Conservation (phyloP, 768 basidiomycete genomes). For the Leucocoprinus sp. region DNA sequence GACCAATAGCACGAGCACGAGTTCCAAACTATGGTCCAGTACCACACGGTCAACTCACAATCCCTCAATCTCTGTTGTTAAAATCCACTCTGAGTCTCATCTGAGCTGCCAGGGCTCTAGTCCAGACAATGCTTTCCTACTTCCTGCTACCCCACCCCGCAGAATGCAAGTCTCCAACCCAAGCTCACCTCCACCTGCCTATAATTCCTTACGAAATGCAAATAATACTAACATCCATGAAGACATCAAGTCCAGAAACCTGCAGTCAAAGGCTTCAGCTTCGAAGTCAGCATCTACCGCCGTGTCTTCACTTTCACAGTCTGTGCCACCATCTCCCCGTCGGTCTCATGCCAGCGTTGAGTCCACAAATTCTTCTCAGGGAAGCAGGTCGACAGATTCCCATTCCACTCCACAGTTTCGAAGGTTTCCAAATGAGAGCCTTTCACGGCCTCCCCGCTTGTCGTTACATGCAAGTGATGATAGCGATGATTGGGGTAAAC, state of each 20-base stretch:
- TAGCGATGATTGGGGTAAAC: slow-evolving; percentile 35
- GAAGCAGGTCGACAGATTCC: not conserved
- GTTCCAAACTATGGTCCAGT: slow-evolving; percentile 5
- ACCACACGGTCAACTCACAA: slow-evolving; percentile 13
- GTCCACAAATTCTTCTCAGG: slow-evolving; percentile 5
- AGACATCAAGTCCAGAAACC: not conserved
- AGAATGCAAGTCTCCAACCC: slow-evolving; percentile 1
- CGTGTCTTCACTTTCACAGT: not conserved
- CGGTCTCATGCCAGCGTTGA: slow-evolving; percentile 7
- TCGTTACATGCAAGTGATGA: slow-evolving; percentile 22
- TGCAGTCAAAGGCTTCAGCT: not conserved
- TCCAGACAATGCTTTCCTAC: not conserved
- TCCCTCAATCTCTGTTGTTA: slow-evolving; percentile 14
- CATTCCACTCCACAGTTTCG: slow-evolving; percentile 14
- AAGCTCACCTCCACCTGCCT: slow-evolving; percentile 39
- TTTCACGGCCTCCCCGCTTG: slow-evolving; percentile 39
- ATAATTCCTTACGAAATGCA: slow-evolving; percentile 16
- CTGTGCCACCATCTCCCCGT: slow-evolving; percentile 8
- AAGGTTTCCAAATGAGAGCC: not conserved
- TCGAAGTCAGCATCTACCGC: not conserved
- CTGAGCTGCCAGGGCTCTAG: slow-evolving; percentile 11
- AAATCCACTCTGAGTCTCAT: slow-evolving; percentile 16
- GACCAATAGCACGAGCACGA: slow-evolving; percentile 12
- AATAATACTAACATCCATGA: not conserved
- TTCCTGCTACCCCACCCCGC: slow-evolving; percentile 1